A percentile compares a stretch with the other conserved stretches of the same genome.
Evolutionary conservation across 306 rosid genomes (phyloP).

Genomic region (Medicago ruthenica): DNA sequence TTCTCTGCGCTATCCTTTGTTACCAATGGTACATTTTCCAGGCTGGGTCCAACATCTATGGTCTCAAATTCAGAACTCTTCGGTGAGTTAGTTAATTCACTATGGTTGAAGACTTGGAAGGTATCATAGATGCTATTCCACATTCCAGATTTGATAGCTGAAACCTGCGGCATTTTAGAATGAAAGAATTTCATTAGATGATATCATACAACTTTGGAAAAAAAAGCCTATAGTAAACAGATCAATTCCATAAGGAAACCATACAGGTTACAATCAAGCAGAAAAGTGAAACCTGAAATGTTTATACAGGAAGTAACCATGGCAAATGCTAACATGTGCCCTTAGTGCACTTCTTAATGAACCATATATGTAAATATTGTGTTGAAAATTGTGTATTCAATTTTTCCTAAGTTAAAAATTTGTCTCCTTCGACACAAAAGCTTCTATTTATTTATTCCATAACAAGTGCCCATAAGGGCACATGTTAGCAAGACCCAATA

Average conservation of each 20-base stretch:
- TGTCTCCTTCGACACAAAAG: background rate
- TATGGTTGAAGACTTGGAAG: conserved; percentile 60
- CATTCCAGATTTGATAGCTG: conserved; percentile 76
- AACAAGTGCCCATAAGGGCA: background rate
- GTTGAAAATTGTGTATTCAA: background rate
- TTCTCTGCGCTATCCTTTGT: conserved; percentile 41
- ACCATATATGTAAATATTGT: background rate
- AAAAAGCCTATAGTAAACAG: background rate
- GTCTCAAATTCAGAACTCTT: conserved; percentile 59
- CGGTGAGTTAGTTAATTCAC: conserved; percentile 49
- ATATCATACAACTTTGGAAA: conserved; percentile 15
- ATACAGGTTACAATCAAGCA: conserved; percentile 5
- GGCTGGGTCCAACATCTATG: conserved; percentile 70
- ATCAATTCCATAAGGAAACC: conserved; percentile 1
- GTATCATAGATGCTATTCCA: conserved; percentile 89
- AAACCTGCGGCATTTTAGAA: conserved; percentile 58
- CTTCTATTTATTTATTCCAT: background rate
- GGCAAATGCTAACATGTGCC: background rate
- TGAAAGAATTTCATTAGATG: conserved; percentile 13
- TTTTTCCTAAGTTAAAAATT: background rate
- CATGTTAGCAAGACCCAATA: background rate
- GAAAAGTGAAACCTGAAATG: background rate
- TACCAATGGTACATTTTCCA: conserved; percentile 37
- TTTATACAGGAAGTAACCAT: background rate
- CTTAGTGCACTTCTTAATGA: background rate